These are phyloP conservation scores for Rhododendron ovatum DNA, from an alignment of 148 eudicot genomes.

Conservation along the genomic window DNA sequence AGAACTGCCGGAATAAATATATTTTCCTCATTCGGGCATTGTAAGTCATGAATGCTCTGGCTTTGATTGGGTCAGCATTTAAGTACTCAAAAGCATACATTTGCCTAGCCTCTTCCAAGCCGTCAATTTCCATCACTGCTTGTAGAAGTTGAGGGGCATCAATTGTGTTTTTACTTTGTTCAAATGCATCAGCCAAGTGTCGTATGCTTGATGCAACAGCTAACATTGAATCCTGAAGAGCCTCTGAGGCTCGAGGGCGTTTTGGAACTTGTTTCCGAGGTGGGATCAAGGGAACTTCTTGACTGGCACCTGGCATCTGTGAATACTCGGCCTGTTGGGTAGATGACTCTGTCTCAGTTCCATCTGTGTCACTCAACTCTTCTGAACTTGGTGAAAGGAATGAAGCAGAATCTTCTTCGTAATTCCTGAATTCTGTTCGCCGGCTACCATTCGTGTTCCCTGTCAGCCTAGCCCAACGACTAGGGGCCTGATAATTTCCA, in stretches of 20 bases:
- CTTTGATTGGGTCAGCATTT: conserved; percentile 17
- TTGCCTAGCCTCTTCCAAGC: conserved; percentile 17
- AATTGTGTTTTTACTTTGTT: conserved; percentile 10
- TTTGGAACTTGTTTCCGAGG: conserved; percentile 13
- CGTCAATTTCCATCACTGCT: conserved; percentile 17
- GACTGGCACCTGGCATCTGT: conserved; percentile 13
- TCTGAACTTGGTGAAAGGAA: conserved; percentile 20
- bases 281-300: conserved; percentile 7
- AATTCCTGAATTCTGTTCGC: conserved; percentile 6
- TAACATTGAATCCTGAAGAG: conserved; percentile 15
- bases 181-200: conserved; percentile 19
- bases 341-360: conserved; percentile 18
- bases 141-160: conserved; percentile 12
- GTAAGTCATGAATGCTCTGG: conserved; percentile 18
- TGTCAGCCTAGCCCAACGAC: conserved; percentile 20
- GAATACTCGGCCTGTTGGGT: conserved; percentile 5
- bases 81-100: conserved; percentile 20
- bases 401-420: conserved; percentile 16
- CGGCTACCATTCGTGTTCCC: conserved; percentile 11
- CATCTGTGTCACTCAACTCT: conserved; percentile 12
- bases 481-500: conserved; percentile 18
- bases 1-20: conserved; percentile 15
- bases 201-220: conserved; percentile 18
- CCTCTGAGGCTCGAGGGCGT: conserved; percentile 9
- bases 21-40: conserved; percentile 16